Conservation (phyloP, 352 stramenopile species). For the Thraustochytrium striatum region DNA sequence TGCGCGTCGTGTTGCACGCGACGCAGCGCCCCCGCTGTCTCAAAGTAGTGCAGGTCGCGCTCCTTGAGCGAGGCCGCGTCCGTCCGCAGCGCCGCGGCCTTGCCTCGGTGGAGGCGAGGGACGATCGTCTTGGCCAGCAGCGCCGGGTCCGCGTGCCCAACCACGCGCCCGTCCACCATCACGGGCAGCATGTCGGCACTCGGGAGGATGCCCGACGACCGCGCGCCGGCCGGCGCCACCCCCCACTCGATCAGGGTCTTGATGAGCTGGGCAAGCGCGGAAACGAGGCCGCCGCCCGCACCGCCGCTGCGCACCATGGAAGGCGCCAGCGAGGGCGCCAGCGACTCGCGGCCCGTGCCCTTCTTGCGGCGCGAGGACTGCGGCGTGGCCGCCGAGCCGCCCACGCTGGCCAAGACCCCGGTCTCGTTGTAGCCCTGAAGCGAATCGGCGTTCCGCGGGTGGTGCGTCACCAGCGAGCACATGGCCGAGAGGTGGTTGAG, state of each 20-base stretch:
- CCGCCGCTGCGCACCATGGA: slow-evolving; percentile 66
- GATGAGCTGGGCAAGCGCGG: slow-evolving; percentile 48
- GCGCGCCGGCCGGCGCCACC: slow-evolving; percentile 64
- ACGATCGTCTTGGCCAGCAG: slow-evolving; percentile 24
- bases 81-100: slow-evolving; percentile 58
- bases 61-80: slow-evolving; percentile 7
- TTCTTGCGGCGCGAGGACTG: slow-evolving; percentile 87
- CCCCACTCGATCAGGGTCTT: slow-evolving; percentile 43
- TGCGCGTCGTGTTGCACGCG: slow-evolving; percentile 66
- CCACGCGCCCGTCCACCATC: slow-evolving; percentile 90
- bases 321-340: slow-evolving; percentile 16
- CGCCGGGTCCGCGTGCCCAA: slow-evolving; percentile 60
- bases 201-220: slow-evolving; percentile 66
- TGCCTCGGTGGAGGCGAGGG: slow-evolving; percentile 58
- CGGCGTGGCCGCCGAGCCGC: slow-evolving; percentile 93
- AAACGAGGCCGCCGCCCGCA: slow-evolving; percentile 57
- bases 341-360: slow-evolving; percentile 86
- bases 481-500: slow-evolving; percentile 96
- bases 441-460: slow-evolving; percentile 68
- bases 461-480: slow-evolving; percentile 86
- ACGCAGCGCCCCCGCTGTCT: neutral
- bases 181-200: slow-evolving; percentile 87
- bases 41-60: slow-evolving; percentile 1
- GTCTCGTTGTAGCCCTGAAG: slow-evolving; percentile 82
- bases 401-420: slow-evolving; percentile 86